Base-by-base conservation (phyloP, 805 yeast genomes). In the Wickerhamiella domercqiae region DNA sequence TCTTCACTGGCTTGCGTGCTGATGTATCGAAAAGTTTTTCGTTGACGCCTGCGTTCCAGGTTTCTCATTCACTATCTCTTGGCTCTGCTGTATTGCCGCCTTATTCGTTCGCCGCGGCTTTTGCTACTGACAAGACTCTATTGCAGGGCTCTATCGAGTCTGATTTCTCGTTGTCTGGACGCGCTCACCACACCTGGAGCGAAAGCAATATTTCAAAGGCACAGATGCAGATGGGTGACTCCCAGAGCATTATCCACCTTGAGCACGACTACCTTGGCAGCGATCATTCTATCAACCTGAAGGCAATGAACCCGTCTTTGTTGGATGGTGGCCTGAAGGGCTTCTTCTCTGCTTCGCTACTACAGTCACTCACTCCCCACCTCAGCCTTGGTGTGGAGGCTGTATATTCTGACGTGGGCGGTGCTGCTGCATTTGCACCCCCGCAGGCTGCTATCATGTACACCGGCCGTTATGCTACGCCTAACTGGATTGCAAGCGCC, bases 1-100 rank as follows among this genome's bases (percentile, higher is more conserved):
- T 78, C 61, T 87, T 87, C 70, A 78, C 94, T 29, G 98, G 98
- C 42, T 70, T 90, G 54, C 79, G 94, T 59, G 98, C 97, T 40
- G 98, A 90, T 61, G 71, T 90, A 52, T 80, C 82, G 65, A 87
- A 87, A 69, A 82, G 86, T 11, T 83, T 90, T 56, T 64, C 79
- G 46, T 70, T 86, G 70, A 76, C 75, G 62, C 98, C 98, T 41
- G 86, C 82, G 41, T 90, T 90, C 78, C 97, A 90, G 69, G 80
- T 93, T 41, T 78, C 94, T 45, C 98, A 90, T 59, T 78, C 94
- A 43, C 78, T 90, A 55, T 70, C 93, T 29, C 67, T 82, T 48
- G 97, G 97, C 35, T 78, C 93, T 40, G 75, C 76, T 47, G 71
- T 73, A 34, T 67, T 81, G 60, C 94, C 95, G 36, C 78, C 90